phyloP scores from a whole-genome alignment of 2,329 filamentous ascomycete genomes.

The Microdochium nivale region DNA sequence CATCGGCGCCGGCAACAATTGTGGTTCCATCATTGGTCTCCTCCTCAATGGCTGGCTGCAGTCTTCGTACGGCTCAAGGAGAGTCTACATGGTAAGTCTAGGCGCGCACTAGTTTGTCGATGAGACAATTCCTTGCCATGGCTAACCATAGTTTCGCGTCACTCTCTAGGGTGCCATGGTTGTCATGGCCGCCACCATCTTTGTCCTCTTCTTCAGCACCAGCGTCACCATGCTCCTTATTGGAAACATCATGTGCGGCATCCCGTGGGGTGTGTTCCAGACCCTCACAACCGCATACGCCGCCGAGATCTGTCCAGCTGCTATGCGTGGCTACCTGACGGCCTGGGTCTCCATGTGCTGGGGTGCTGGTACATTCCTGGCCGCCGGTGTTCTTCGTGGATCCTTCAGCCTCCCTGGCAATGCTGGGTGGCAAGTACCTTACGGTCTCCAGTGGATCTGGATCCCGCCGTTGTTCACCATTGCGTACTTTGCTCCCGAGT shows the following conservation, averaged over 20 bases:
- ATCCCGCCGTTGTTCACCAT: constrained; percentile 20
- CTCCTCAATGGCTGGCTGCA: constrained; percentile 29
- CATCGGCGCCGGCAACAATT: constrained; percentile 27
- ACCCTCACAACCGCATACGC: constrained; percentile 29
- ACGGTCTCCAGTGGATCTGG: constrained; percentile 26
- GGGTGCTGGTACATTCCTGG: constrained; percentile 26
- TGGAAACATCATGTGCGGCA: constrained; percentile 22
- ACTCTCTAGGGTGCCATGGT: constrained; percentile 14
- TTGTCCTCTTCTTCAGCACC: constrained; percentile 25
- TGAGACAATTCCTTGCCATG: not conserved
- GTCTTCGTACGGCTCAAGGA: constrained; percentile 24
- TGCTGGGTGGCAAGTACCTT: constrained; percentile 16
- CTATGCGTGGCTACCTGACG: constrained; percentile 30
- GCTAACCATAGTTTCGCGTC: not conserved
- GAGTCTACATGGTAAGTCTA: constrained; percentile 22
- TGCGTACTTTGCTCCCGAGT: constrained; percentile 24
- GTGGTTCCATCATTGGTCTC: constrained; percentile 33
- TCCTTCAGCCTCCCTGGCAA: constrained; percentile 9
- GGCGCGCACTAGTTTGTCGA: not conserved
- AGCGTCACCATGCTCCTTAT: constrained; percentile 21
- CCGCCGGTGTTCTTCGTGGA: constrained; percentile 23
- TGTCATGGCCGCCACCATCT: constrained; percentile 25
- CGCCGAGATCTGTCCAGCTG: constrained; percentile 24
- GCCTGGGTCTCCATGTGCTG: constrained; percentile 30
- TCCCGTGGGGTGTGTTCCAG: constrained; percentile 26